phyloP scores from a whole-genome alignment of 257 asterid genomes.

The Nicotiana tabacum region DNA sequence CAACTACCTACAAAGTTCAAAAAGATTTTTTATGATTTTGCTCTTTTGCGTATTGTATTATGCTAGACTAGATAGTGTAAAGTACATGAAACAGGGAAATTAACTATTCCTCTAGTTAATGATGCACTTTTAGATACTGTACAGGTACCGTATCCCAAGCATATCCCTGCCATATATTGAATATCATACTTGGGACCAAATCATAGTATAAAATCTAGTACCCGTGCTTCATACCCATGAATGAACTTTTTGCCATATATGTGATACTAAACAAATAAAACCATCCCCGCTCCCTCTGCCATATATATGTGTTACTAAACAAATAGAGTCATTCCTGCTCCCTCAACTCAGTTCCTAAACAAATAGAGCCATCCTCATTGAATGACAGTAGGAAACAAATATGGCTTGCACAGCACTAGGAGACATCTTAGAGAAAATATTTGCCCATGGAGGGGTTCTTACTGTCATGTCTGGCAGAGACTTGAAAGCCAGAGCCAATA shows the following conservation, averaged over 20 bases:
- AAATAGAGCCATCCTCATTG: neutral
- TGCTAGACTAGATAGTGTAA: neutral
- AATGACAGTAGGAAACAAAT: neutral
- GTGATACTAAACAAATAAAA: neutral
- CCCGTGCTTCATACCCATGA: neutral
- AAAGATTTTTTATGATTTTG: neutral
- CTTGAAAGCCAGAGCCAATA: conserved; percentile 88
- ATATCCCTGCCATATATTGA: neutral
- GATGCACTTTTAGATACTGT: neutral
- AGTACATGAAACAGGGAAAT: too few species aligned
- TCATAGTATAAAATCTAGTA: neutral
- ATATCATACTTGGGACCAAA: neutral
- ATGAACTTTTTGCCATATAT: neutral
- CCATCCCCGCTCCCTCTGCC: neutral
- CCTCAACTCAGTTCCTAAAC: neutral
- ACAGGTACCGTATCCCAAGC: neutral
- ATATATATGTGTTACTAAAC: neutral
- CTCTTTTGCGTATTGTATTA: neutral
- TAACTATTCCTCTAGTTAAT: neutral
- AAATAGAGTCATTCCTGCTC: neutral
- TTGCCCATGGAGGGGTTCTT: conserved; percentile 24
- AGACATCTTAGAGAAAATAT: neutral
- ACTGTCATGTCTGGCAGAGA: conserved; percentile 96
- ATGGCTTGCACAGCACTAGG: neutral
- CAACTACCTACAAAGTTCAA: neutral